A percentile compares a stretch with the other conserved stretches of the same genome.
Conservation (phyloP, 2,329 filamentous ascomycete species). For the Thielaviopsis populi region DNA sequence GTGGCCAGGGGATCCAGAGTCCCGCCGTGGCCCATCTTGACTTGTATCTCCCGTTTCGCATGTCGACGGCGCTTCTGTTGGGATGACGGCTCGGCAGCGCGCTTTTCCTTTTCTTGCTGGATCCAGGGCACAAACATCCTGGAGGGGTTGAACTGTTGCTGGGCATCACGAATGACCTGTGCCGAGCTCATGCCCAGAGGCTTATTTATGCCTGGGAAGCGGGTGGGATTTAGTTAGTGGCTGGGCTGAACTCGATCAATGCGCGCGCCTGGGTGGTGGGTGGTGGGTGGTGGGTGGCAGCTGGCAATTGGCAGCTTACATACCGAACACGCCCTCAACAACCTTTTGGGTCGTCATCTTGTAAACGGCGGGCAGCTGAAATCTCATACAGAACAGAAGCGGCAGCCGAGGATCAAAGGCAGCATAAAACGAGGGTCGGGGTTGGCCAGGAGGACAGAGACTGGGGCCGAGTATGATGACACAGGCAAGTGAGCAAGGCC, state of each 20-base stretch:
- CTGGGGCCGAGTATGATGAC: neutral
- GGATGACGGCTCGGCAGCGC: conserved; percentile 40
- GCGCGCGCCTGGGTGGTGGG: neutral
- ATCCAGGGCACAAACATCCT: conserved; percentile 65
- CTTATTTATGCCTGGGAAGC: conserved; percentile 68
- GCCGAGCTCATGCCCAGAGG: conserved; percentile 75
- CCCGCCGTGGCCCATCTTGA: conserved; percentile 93
- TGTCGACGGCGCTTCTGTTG: conserved; percentile 44
- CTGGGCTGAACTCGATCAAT: neutral
- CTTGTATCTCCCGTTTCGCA: conserved; percentile 46
- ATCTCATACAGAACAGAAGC: conserved; percentile 9
- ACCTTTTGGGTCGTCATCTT: conserved; percentile 41
- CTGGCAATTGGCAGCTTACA: conserved; percentile 18
- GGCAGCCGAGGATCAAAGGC: neutral
- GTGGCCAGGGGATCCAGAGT: conserved; percentile 90
- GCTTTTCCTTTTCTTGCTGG: conserved; percentile 41
- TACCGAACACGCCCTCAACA: conserved; percentile 45
- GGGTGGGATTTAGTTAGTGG: neutral
- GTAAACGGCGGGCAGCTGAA: conserved; percentile 19
- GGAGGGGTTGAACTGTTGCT: conserved; percentile 71
- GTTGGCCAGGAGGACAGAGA: neutral
- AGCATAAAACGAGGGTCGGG: conserved; percentile 26
- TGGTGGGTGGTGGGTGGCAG: too few species aligned
- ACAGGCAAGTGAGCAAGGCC: neutral
- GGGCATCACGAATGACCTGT: conserved; percentile 77